These are phyloP conservation scores for Salix arbutifolia DNA, from an alignment of 345 rosid species.

Conservation along the genomic window DNA sequence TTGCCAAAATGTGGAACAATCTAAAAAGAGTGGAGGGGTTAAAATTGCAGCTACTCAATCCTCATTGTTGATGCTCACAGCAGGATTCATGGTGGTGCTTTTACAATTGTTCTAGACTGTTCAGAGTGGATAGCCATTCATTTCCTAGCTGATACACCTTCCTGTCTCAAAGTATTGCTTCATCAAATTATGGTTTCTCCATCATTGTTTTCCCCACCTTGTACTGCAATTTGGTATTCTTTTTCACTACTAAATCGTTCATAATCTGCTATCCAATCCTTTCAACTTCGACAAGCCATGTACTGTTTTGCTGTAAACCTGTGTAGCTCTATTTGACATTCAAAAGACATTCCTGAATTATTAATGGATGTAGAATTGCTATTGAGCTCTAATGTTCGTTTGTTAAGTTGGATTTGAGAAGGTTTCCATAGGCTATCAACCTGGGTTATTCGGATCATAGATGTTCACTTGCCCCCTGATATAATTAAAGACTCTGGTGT, in stretches of 20 bases:
- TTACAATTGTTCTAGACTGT: slow-evolving; percentile 12
- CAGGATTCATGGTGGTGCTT: slow-evolving; percentile 20
- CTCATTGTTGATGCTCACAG: slow-evolving; percentile 18
- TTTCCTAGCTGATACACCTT: neutral
- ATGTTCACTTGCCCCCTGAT: neutral
- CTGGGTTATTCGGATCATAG: neutral
- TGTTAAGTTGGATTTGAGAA: neutral
- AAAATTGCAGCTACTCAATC: neutral
- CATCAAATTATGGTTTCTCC: neutral
- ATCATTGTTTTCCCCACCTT: neutral
- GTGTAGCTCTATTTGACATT: neutral
- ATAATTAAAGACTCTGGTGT: slow-evolving; percentile 9
- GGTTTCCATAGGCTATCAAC: neutral
- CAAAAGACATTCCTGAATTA: neutral
- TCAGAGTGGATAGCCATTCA: neutral
- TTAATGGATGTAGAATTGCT: neutral
- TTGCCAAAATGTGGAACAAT: slow-evolving; percentile 24
- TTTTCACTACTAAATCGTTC: neutral
- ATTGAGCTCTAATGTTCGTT: neutral
- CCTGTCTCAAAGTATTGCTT: neutral
- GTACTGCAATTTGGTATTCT: neutral
- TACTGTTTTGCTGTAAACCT: neutral
- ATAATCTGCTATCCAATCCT: neutral
- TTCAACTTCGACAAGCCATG: neutral
- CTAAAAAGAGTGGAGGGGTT: neutral